Base-by-base conservation (phyloP, 306 rosid species). In the Sophora flavescens region DNA sequence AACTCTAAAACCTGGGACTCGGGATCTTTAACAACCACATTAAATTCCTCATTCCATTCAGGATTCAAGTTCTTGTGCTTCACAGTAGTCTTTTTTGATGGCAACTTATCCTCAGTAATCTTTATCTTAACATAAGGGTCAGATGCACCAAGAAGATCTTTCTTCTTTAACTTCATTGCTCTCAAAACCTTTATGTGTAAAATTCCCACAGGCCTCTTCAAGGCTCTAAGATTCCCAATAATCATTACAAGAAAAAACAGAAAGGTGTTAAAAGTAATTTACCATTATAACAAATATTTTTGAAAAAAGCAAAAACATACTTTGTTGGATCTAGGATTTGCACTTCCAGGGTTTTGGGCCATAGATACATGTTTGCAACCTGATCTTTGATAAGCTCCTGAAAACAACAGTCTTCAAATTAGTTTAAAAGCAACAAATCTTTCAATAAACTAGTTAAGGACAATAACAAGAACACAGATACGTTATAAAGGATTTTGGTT, bases 41-140 rank as follows among this genome's bases (percentile, higher is more conserved):
- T 89, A 77, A 86, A 91, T 54, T 90, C 97, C 53, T 92, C 98
- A 77, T 94, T 94, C 98, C 98, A 94, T 80, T 94, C 98, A 57
- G 98, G 98, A 78, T 91, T 94, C 86, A 94, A 85, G 84, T 89
- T 90, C 87, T 88, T 94, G 74, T 86, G 93, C 85, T 89, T 92
- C 80, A 94, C 95, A 22, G 86, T 70, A 39, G 98, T 91, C 95
- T 90, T 94, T 86, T 91, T 88, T 1, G 96, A 84, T 30, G 96
- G 96, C 72, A 89, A 68, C 78, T 86, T 89, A 47, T 92, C 89
- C 38, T 90, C 96, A 1, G 89, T 89, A 58, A 94, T 82, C 86
- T 91, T 90, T 35, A 94, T 56, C 81, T 94, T 94, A 22, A 94
- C 96, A 18, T 92, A 94, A 72, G 98, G 98, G 74, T 94, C 96